These are phyloP conservation scores for Periconia digitata DNA, from an alignment of 2,329 filamentous ascomycete genomes.

Conservation along the genomic window DNA sequence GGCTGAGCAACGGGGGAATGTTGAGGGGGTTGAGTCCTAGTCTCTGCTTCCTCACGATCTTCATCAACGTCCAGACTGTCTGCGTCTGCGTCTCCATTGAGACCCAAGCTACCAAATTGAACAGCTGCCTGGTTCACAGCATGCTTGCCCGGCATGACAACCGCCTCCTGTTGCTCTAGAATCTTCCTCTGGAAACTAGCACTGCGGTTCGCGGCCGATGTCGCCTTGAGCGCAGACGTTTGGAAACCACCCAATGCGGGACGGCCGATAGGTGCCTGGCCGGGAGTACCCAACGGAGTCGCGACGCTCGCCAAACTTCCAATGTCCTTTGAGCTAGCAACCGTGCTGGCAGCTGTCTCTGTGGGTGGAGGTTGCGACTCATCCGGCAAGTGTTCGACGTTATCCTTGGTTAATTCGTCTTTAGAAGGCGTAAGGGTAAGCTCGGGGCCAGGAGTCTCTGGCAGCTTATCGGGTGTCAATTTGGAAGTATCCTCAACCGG, in stretches of 20 bases:
- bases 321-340: constrained; percentile 80
- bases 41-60: constrained; percentile 93
- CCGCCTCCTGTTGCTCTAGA: constrained; percentile 93
- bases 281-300: constrained; percentile 60
- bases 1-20: constrained; percentile 88
- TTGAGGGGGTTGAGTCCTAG: constrained; percentile 86
- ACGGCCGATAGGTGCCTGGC: constrained; percentile 61
- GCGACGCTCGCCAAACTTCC: constrained; percentile 51
- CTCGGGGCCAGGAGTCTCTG: constrained; percentile 56
- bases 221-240: constrained; percentile 80
- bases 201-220: constrained; percentile 63
- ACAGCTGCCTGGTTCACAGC: constrained; percentile 91
- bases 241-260: constrained; percentile 72
- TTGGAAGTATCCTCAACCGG: constrained; percentile 29
- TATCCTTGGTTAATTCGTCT: constrained; percentile 85
- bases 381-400: constrained; percentile 88
- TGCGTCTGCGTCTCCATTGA: constrained; percentile 70
- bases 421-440: constrained; percentile 64
- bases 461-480: constrained; percentile 40
- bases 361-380: constrained; percentile 74
- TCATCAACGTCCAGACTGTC: constrained; percentile 80
- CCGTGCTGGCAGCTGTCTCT: constrained; percentile 83
- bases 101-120: constrained; percentile 92
- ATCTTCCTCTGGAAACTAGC: constrained; percentile 83
- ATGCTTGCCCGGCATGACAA: constrained; percentile 96